These are phyloP conservation scores for Candida oleophila DNA, from an alignment of 805 yeast genomes.

Conservation along the genomic window DNA sequence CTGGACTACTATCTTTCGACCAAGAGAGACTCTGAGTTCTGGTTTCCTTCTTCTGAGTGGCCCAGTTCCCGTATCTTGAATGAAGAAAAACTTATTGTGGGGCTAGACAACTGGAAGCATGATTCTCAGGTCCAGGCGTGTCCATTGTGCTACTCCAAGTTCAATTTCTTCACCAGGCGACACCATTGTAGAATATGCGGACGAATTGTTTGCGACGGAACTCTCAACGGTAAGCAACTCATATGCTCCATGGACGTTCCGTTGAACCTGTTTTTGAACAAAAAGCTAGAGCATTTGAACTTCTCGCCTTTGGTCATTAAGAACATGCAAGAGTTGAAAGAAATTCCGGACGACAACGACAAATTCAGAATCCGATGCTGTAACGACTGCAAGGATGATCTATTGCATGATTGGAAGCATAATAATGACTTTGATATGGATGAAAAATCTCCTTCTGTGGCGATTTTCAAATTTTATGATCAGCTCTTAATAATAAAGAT, in stretches of 20 bases:
- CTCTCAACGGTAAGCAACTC: constrained; percentile 32
- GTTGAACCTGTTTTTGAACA: constrained; percentile 36
- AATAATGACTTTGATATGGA: constrained; percentile 5
- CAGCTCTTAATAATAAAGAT: constrained; percentile 20
- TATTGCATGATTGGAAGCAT: constrained; percentile 52
- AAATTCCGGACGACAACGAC: constrained; percentile 7
- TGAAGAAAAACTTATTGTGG: constrained; percentile 24
- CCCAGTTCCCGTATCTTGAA: constrained; percentile 7
- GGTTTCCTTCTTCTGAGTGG: constrained; percentile 2
- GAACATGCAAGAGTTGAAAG: constrained; percentile 15
- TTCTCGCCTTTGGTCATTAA: constrained; percentile 24
- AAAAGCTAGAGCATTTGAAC: constrained; percentile 33
- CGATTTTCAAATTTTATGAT: constrained; percentile 20
- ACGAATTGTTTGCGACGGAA: constrained; percentile 70
- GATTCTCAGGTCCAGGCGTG: constrained; percentile 50
- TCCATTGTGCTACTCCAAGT: constrained; percentile 57
- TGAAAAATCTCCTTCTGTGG: constrained; percentile 1
- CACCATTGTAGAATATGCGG: constrained; percentile 96
- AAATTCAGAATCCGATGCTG: constrained; percentile 58
- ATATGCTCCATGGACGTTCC: constrained; percentile 76
- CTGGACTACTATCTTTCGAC: constrained; percentile 13
- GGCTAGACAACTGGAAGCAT: constrained; percentile 63
- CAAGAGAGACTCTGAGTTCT: background rate
- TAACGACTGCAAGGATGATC: constrained; percentile 58
- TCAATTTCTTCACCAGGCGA: constrained; percentile 60